Evolutionary conservation across 441 rosid species (phyloP).

Genomic region (Gossypium schwendimanii): DNA sequence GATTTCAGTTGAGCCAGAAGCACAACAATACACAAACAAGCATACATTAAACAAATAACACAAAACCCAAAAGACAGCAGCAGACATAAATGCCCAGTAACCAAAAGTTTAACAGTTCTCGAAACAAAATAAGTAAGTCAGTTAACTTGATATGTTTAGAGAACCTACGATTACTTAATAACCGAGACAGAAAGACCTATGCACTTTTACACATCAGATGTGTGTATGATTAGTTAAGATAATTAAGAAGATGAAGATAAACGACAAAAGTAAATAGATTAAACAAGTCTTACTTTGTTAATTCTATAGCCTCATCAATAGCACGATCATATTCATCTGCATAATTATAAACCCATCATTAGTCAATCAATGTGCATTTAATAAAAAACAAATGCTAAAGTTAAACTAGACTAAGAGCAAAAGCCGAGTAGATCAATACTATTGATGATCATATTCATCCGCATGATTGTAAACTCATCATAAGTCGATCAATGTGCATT

Average conservation of each 20-base stretch:
- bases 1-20: not conserved
- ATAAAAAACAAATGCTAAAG: not conserved
- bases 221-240: not conserved
- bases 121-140: not conserved
- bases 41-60: not conserved
- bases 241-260: slow-evolving; percentile 6
- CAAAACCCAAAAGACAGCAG: not conserved
- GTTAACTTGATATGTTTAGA: not conserved
- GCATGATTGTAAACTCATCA: slow-evolving; percentile 19
- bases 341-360: slow-evolving; percentile 10
- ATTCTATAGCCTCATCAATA: slow-evolving; percentile 56
- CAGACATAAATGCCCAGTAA: not conserved
- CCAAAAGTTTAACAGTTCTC: not conserved
- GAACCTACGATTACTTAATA: not conserved
- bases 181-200: not conserved
- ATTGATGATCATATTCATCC: slow-evolving; percentile 56
- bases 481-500: not conserved
- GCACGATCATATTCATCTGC: slow-evolving; percentile 72
- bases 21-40: not conserved
- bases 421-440: not conserved
- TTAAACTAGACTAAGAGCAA: not conserved
- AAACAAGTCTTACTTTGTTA: slow-evolving; percentile 45
- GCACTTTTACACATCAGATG: not conserved
- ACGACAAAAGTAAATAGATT: slow-evolving; percentile 12
- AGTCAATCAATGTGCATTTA: not conserved